Conservation (phyloP, 2,329 filamentous ascomycete genomes). For the Ascochyta clinopodiicola region DNA sequence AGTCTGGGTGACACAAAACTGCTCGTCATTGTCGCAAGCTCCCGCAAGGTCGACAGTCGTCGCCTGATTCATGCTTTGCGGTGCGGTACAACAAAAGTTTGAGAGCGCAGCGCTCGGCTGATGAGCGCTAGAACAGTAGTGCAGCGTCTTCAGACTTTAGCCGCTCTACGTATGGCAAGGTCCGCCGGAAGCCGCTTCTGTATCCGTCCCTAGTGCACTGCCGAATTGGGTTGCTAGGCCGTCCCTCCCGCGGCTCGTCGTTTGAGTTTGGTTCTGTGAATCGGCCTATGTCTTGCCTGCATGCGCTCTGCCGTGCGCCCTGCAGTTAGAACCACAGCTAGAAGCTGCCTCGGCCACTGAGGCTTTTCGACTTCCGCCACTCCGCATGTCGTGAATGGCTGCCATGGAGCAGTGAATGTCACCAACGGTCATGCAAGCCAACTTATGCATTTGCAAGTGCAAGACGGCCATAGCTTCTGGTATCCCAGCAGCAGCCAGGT, state of each 20-base stretch:
- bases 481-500: slow-evolving; percentile 2
- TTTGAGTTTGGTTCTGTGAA: background rate
- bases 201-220: slow-evolving; percentile 1
- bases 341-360: slow-evolving; percentile 2
- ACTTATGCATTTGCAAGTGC: background rate
- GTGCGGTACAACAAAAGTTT: background rate
- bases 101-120: slow-evolving; percentile 1
- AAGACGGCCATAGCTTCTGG: slow-evolving; percentile 2
- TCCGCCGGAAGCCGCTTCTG: slow-evolving; percentile 2
- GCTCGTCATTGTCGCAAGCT: background rate
- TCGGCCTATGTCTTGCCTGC: slow-evolving; percentile 3
- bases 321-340: slow-evolving; percentile 8
- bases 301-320: slow-evolving; percentile 6
- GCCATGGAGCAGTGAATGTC: background rate
- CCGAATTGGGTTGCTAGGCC: slow-evolving; percentile 3
- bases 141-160: slow-evolving; percentile 1
- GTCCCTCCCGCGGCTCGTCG: slow-evolving; percentile 6
- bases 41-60: background rate
- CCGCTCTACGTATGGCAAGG: background rate
- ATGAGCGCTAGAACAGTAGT: background rate
- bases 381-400: slow-evolving; percentile 1
- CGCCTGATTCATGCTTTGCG: background rate
- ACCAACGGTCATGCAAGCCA: background rate
- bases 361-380: background rate
- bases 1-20: background rate